phyloP scores from a whole-genome alignment of 2,329 filamentous ascomycete species.

The Aspergillus candidus region DNA sequence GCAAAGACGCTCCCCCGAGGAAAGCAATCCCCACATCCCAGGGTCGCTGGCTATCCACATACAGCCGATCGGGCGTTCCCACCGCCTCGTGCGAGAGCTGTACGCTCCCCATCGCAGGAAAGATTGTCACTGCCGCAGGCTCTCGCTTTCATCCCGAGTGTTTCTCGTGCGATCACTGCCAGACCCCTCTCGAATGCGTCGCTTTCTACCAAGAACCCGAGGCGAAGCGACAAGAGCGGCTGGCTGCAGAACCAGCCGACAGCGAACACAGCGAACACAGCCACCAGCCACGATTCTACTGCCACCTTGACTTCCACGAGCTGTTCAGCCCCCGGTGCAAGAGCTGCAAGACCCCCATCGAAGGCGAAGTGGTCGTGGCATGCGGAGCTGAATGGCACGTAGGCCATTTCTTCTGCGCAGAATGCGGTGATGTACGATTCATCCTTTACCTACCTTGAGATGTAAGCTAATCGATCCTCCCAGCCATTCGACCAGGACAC shows the following conservation, averaged over 20 bases:
- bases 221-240: constrained; percentile 60
- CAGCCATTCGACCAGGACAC: constrained; percentile 54
- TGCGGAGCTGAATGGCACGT: constrained; percentile 95
- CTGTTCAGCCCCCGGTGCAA: constrained; percentile 87
- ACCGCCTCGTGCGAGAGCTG: constrained; percentile 81
- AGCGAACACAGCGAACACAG: constrained; percentile 59
- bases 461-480: constrained; percentile 10
- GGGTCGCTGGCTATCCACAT: constrained; percentile 32
- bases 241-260: constrained; percentile 58
- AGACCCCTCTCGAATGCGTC: constrained; percentile 83
- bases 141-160: constrained; percentile 87
- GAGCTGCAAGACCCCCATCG: constrained; percentile 92
- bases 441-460: neutral
- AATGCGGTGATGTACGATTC: constrained; percentile 71
- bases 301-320: constrained; percentile 98
- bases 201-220: constrained; percentile 94
- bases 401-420: constrained; percentile 97
- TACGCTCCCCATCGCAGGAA: constrained; percentile 75
- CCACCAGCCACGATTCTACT: constrained; percentile 76
- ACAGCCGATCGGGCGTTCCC: constrained; percentile 45
- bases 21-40: constrained; percentile 36
- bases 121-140: constrained; percentile 78
- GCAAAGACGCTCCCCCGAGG: constrained; percentile 20
- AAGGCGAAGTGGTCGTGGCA: constrained; percentile 89
- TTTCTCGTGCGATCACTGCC: constrained; percentile 83